Conservation (phyloP, 2,329 filamentous ascomycete genomes). For the Neopestalotiopsis rosae region DNA sequence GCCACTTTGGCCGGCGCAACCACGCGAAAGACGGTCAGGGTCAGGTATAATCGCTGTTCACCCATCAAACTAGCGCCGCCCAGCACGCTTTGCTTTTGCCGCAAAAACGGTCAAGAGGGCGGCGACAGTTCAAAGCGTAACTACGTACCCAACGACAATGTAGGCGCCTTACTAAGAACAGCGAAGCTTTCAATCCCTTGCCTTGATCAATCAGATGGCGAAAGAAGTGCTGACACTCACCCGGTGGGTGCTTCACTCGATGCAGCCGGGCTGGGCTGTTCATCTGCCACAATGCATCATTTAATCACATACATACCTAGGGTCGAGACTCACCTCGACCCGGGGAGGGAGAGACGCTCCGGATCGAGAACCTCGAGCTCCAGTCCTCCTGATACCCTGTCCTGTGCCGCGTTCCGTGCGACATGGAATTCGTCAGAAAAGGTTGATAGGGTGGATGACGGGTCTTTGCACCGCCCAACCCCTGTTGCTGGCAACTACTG, state of each 20-base stretch:
- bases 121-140: not conserved
- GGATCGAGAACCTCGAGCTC: not conserved
- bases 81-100: constrained; percentile 1
- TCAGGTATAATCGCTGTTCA: constrained; percentile 12
- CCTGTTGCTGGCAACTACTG: not conserved
- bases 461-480: not conserved
- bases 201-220: not conserved
- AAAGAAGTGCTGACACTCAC: not conserved
- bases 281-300: not conserved
- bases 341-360: not conserved
- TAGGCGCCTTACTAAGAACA: not conserved
- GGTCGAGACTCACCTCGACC: not conserved
- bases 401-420: constrained; percentile 12
- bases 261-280: not conserved
- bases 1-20: not conserved
- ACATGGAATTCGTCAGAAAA: not conserved
- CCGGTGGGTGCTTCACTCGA: not conserved
- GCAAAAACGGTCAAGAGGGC: constrained; percentile 1
- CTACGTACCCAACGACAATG: not conserved
- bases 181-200: not conserved
- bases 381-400: not conserved
- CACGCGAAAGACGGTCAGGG: constrained; percentile 5
- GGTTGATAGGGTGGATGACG: not conserved
- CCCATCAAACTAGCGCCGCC: not conserved
- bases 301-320: not conserved